Percentiles rank a stretch among this genome's conserved stretches.
Conservation (phyloP, 352 stramenopile genomes). For the Phytophthora pinifolia region DNA sequence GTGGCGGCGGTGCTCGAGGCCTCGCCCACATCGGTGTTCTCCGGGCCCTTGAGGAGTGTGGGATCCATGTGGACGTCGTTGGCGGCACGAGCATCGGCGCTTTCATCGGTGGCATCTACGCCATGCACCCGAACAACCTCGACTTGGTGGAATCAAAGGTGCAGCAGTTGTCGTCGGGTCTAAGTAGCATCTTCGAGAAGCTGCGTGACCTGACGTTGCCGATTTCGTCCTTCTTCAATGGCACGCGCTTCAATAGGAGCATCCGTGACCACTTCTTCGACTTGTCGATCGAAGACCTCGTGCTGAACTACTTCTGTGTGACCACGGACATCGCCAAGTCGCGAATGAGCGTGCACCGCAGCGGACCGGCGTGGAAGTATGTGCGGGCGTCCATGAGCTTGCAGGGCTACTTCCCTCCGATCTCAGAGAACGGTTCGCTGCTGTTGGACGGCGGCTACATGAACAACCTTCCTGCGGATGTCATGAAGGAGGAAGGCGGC, state of each 20-base stretch:
- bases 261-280: constrained; percentile 77
- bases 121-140: constrained; percentile 73
- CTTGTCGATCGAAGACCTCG: constrained; percentile 86
- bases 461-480: constrained; percentile 92
- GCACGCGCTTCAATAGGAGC: constrained; percentile 76
- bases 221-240: constrained; percentile 90
- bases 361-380: constrained; percentile 88
- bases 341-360: constrained; percentile 84
- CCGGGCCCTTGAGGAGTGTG: constrained; percentile 90
- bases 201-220: constrained; percentile 87
- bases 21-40: constrained; percentile 95
- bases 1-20: constrained; percentile 91
- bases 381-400: constrained; percentile 92
- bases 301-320: constrained; percentile 93
- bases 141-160: constrained; percentile 59
- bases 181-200: constrained; percentile 79
- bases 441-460: constrained; percentile 92
- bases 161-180: constrained; percentile 47
- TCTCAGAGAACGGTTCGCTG: constrained; percentile 86
- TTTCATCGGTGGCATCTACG: constrained; percentile 84
- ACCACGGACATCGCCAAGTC: constrained; percentile 92
- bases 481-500: constrained; percentile 89
- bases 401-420: constrained; percentile 89
- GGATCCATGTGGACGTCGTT: constrained; percentile 93
- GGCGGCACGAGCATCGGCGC: constrained; percentile 91